A percentile compares a stretch with the other conserved stretches of the same genome.
Conservation (phyloP, 805 yeast genomes). For the Monosporozyma servazzii region DNA sequence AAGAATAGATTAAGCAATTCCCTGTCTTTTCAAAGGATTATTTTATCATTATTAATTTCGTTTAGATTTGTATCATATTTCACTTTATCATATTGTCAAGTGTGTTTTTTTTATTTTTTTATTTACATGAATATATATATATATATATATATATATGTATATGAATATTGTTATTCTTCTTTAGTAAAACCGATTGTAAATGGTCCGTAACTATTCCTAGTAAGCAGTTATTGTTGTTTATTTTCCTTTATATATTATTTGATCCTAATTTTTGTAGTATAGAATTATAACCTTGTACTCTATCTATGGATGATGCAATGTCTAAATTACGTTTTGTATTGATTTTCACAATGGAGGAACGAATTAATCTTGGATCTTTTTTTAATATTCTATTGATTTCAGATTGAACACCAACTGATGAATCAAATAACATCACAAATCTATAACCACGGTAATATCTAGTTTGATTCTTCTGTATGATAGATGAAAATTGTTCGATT, state of each 20-base stretch:
- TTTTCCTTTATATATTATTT: background rate
- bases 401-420: conserved; percentile 76
- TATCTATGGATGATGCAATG: conserved; percentile 49
- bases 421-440: conserved; percentile 78
- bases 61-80: background rate
- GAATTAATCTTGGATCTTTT: conserved; percentile 83
- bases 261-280: conserved; percentile 7
- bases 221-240: no score
- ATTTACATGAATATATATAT: background rate
- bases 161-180: background rate
- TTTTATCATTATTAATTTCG: background rate
- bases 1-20: background rate
- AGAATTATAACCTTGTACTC: conserved; percentile 28
- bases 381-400: conserved; percentile 73
- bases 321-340: conserved; percentile 44
- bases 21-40: background rate
- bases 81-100: background rate
- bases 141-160: background rate
- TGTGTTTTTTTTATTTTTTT: background rate
- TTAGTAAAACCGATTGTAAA: background rate
- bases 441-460: conserved; percentile 85
- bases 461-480: conserved; percentile 79
- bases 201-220: background rate
- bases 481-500: conserved; percentile 58
- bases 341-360: conserved; percentile 64